Conservation (phyloP, 192 early-diverging fungal species). For the Diversispora epigaea region DNA sequence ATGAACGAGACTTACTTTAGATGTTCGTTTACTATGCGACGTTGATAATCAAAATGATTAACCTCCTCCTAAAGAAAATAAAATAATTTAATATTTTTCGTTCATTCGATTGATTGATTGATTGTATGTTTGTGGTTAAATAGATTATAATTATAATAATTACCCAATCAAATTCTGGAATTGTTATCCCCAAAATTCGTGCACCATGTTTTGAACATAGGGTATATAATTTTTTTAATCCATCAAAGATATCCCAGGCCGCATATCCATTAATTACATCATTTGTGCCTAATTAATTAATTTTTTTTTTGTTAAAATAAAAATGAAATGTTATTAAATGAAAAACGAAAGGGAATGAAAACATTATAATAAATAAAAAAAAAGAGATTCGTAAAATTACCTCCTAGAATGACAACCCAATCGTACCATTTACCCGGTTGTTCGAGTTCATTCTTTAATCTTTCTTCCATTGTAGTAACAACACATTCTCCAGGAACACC, state of each 20-base stretch:
- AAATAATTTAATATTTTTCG: neutral
- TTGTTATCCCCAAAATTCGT: conserved; percentile 22
- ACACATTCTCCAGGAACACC: conserved; percentile 30
- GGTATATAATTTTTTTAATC: conserved; percentile 23
- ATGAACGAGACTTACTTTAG: conserved; percentile 21
- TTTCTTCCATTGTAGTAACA: conserved; percentile 29
- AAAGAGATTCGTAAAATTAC: conserved; percentile 1
- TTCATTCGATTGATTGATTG: neutral
- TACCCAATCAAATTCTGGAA: conserved; percentile 31
- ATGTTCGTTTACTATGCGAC: conserved; percentile 30
- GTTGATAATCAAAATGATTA: conserved; percentile 27
- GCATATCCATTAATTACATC: conserved; percentile 31
- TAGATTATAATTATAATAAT: neutral
- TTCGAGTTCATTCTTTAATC: conserved; percentile 30
- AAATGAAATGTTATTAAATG: neutral
- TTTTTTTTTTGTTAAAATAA: neutral
- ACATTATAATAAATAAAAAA: neutral
- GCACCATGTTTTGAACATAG: conserved; percentile 29
- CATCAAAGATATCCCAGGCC: conserved; percentile 30
- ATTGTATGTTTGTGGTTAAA: neutral
- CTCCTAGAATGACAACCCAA: conserved; percentile 31
- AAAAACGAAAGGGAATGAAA: neutral
- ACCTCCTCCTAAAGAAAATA: neutral
- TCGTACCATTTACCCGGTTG: conserved; percentile 34
- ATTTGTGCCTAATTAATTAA: conserved; percentile 16